phyloP scores from a whole-genome alignment of 139 green algal genomes.

The Asterochloris erici region DNA sequence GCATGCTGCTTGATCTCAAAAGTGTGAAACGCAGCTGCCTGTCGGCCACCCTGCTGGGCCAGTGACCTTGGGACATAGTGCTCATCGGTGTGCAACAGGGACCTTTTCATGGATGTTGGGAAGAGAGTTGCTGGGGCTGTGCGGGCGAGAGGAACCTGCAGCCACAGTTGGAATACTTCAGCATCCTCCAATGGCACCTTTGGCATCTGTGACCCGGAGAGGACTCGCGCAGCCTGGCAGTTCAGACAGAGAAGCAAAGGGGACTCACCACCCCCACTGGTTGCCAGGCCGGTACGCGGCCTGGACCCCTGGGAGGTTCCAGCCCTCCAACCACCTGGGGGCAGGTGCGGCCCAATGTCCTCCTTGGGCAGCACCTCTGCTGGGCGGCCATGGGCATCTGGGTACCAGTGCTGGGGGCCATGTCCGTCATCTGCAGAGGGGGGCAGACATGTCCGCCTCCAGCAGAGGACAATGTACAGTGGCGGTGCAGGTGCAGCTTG shows the following conservation, averaged over 20 bases:
- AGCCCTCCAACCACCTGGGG: conserved; percentile 46
- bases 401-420: conserved; percentile 28
- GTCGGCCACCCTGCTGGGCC: too few relatives aligned
- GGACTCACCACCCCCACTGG: too few relatives aligned
- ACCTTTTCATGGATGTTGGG: not conserved
- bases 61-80: too few relatives aligned
- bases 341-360: conserved; percentile 50
- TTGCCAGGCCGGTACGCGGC: not conserved
- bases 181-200: too few relatives aligned
- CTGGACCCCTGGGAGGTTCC: conserved; percentile 2
- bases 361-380: conserved; percentile 35
- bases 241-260: too few relatives aligned
- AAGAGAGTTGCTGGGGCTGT: not conserved
- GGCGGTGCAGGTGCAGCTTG: too few relatives aligned
- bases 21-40: too few relatives aligned
- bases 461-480: too few relatives aligned
- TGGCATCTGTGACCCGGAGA: too few relatives aligned
- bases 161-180: not conserved
- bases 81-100: not conserved
- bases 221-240: too few relatives aligned
- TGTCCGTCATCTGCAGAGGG: not conserved
- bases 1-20: too few relatives aligned
- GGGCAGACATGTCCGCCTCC: not conserved
- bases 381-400: conserved; percentile 22
- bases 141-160: not conserved